A percentile compares a stretch with the other conserved stretches of the same genome.
Conservation (phyloP, 495 filamentous ascomycete genomes). For the Trichoderma gamsii region DNA sequence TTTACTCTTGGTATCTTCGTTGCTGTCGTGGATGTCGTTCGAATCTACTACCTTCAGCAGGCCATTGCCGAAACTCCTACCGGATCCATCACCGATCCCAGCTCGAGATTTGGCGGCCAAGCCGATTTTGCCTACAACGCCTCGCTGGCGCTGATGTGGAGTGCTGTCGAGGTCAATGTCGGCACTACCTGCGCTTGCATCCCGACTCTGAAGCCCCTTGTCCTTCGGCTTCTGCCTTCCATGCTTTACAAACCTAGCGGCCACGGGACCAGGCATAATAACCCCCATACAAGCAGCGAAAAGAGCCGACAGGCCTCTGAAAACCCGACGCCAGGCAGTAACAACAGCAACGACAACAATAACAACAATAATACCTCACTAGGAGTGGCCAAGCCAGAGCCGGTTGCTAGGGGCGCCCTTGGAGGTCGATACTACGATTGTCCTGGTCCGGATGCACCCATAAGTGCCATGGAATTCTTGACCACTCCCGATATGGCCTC, state of each 20-base stretch:
- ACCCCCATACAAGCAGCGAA: conserved; percentile 28
- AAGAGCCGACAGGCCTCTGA: conserved; percentile 7
- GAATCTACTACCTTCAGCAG: conserved; percentile 82
- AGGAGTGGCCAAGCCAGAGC: not conserved
- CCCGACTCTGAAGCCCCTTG: conserved; percentile 80
- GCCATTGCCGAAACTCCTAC: conserved; percentile 43
- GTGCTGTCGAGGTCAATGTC: conserved; percentile 80
- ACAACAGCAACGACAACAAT: no score
- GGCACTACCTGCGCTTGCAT: conserved; percentile 85
- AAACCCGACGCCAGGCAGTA: not conserved
- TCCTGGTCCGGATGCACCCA: conserved; percentile 23
- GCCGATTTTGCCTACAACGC: conserved; percentile 60
- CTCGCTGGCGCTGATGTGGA: conserved; percentile 86
- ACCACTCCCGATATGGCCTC: conserved; percentile 45
- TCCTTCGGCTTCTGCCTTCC: conserved; percentile 66
- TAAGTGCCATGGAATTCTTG: conserved; percentile 54
- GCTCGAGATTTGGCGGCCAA: conserved; percentile 31
- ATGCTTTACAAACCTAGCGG: conserved; percentile 51
- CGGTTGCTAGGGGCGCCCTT: not conserved
- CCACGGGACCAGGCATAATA: conserved; percentile 1
- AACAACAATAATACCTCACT: not conserved
- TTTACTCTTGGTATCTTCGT: conserved; percentile 83
- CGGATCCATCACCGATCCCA: conserved; percentile 23
- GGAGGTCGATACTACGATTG: conserved; percentile 14
- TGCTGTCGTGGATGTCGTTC: conserved; percentile 77